phyloP scores from a whole-genome alignment of 352 stramenopile genomes.

The Phytophthora hibernalis region DNA sequence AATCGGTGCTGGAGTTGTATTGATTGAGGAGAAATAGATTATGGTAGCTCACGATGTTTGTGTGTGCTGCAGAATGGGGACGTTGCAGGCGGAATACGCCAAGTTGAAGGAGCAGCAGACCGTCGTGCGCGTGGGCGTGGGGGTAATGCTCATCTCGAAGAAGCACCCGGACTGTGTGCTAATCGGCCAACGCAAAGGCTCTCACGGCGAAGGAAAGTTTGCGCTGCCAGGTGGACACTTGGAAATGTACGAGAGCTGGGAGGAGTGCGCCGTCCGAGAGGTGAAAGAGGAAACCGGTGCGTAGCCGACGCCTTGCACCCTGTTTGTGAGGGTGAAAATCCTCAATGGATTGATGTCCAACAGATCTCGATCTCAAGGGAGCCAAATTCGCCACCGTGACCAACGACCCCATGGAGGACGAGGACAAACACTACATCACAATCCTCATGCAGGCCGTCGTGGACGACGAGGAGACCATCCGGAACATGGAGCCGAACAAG shows the following conservation, averaged over 20 bases:
- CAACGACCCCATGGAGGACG: constrained; percentile 85
- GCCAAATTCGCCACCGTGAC: constrained; percentile 75
- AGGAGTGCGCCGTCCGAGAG: constrained; percentile 79
- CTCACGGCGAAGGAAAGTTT: constrained; percentile 79
- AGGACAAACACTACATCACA: constrained; percentile 89
- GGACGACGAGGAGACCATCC: constrained; percentile 49
- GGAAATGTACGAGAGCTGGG: constrained; percentile 87
- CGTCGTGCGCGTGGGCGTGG: constrained; percentile 78
- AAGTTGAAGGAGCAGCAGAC: constrained; percentile 67
- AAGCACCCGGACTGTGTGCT: constrained; percentile 75
- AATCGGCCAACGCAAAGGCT: constrained; percentile 76
- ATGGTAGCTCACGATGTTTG: constrained; percentile 10
- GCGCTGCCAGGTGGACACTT: constrained; percentile 80
- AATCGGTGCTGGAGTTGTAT: constrained; percentile 46
- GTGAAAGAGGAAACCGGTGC: constrained; percentile 85
- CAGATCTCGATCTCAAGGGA: constrained; percentile 68
- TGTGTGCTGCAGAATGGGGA: constrained; percentile 45
- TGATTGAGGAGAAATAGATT: neutral
- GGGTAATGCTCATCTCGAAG: constrained; percentile 73
- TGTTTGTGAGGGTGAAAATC: neutral
- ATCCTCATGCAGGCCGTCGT: constrained; percentile 83
- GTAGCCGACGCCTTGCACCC: constrained; percentile 8
- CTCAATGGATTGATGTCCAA: constrained; percentile 3
- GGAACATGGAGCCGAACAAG: constrained; percentile 87
- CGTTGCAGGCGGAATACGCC: constrained; percentile 65